Conservation (phyloP, 73 alveolate genomes). For the Urostyla sp. region DNA sequence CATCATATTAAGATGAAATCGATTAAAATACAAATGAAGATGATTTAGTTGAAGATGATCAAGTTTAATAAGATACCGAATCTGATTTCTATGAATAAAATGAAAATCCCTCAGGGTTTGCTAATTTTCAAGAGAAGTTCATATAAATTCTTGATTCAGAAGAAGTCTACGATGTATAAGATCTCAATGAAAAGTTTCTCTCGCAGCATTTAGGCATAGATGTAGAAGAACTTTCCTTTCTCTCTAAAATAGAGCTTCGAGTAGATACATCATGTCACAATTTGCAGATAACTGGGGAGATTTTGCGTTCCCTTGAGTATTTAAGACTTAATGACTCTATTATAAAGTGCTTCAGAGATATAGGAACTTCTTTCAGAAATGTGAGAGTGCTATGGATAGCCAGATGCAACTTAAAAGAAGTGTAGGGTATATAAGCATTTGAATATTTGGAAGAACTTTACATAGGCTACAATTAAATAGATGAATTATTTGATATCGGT, state of each 20-base stretch:
- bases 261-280: conserved; percentile 57
- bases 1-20: conserved; percentile 1
- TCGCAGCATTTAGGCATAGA: conserved; percentile 29
- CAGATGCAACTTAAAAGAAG: conserved; percentile 60
- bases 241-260: conserved; percentile 57
- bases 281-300: conserved; percentile 55
- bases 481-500: conserved; percentile 61
- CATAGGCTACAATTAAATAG: conserved; percentile 48
- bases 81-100: neutral
- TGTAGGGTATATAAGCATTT: conserved; percentile 62
- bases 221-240: conserved; percentile 36
- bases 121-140: conserved; percentile 42
- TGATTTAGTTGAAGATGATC: conserved; percentile 17
- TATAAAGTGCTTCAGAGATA: conserved; percentile 56
- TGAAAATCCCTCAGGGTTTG: conserved; percentile 34
- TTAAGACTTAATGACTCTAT: conserved; percentile 58
- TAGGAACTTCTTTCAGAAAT: conserved; percentile 55
- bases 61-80: neutral
- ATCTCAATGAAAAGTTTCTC: conserved; percentile 57
- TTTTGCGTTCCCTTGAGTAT: conserved; percentile 28
- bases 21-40: neutral
- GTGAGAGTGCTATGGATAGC: conserved; percentile 45
- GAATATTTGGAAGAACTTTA: conserved; percentile 62
- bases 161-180: conserved; percentile 43
- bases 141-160: conserved; percentile 36